Base-by-base conservation (phyloP, 345 rosid species). In the Moricandia moricandioides region DNA sequence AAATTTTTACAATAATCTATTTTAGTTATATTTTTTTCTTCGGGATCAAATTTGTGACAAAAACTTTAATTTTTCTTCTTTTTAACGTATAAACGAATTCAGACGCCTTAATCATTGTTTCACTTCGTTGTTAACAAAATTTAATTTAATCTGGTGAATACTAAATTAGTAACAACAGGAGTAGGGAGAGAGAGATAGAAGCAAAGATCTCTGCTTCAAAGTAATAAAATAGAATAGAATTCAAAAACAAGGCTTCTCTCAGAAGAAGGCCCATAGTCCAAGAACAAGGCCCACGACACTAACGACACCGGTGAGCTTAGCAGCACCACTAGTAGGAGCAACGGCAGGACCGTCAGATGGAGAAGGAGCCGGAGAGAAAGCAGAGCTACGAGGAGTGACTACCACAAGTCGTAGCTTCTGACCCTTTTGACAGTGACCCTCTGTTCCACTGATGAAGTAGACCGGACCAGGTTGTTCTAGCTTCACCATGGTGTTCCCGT, bases 351-450 rank as follows among this genome's bases (percentile, higher is more conserved):
- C 78, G 5, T 78, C 70, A 30, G 64, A 54, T 26, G 85, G 85
- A 0, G 85, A 80, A 35, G 83, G 85, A 68, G 83, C 82, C 7
- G 77, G 76, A 7, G 82, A 69, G 51, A 73, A 63, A 60, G 26
- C 81, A 54, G 74, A 66, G 64, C 1, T 24, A 26, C 78, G 79
- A 26, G 77, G 70, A 70, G 65, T 14, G 52, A 76, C 58, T 0
- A 71, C 82, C 0, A 80, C 83, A 13, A 72, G 10, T 4, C 73
- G 45, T 61, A 80, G 80, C 77, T 80, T 80, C 66, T 80, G 83
- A 33, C 83, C 83, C 62, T 80, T 80, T 62, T 66, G 77, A 71
- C 83, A 81, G 43, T 81, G 81, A 72, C 81, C 81, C 10, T 77
- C 45, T 49, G 79, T 71, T 73, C 83, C 83, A 77, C 81, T 81